Evolutionary conservation across 1,284 basidiomycete species (phyloP).

Genomic region (Sutorius eximius): DNA sequence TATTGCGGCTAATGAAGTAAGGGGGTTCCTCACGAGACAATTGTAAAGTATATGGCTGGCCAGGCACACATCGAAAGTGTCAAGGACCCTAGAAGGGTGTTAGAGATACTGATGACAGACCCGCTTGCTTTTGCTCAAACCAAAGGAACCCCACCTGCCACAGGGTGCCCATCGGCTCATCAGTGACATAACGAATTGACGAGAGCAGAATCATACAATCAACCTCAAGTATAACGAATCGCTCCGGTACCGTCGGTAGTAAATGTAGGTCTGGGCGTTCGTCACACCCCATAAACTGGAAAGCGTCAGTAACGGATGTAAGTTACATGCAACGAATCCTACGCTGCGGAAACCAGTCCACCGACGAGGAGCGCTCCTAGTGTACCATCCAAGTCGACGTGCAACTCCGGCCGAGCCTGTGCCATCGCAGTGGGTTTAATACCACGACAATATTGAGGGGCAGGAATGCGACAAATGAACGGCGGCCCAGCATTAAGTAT

Average conservation of each 20-base stretch:
- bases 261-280: slow-evolving; percentile 53
- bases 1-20: slow-evolving; percentile 41
- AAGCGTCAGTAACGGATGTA: not conserved
- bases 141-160: slow-evolving; percentile 24
- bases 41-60: slow-evolving; percentile 51
- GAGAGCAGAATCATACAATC: slow-evolving; percentile 35
- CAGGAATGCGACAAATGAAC: not conserved
- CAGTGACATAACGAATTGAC: not conserved
- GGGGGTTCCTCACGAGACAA: slow-evolving; percentile 52
- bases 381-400: slow-evolving; percentile 35
- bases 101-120: not conserved
- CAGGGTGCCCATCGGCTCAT: not conserved
- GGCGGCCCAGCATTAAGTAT: slow-evolving; percentile 4
- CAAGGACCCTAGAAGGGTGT: slow-evolving; percentile 36
- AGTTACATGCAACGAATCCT: not conserved
- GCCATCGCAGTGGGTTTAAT: not conserved
- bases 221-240: slow-evolving; percentile 42
- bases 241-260: slow-evolving; percentile 42
- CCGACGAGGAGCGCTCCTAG: slow-evolving; percentile 52
- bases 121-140: not conserved
- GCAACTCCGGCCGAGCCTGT: not conserved
- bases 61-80: slow-evolving; percentile 51
- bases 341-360: slow-evolving; percentile 48
- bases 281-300: slow-evolving; percentile 57
- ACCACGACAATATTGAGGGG: not conserved